These are phyloP conservation scores for Saccharomycopsis sp. DNA, from an alignment of 805 yeast species.

Conservation along the genomic window DNA sequence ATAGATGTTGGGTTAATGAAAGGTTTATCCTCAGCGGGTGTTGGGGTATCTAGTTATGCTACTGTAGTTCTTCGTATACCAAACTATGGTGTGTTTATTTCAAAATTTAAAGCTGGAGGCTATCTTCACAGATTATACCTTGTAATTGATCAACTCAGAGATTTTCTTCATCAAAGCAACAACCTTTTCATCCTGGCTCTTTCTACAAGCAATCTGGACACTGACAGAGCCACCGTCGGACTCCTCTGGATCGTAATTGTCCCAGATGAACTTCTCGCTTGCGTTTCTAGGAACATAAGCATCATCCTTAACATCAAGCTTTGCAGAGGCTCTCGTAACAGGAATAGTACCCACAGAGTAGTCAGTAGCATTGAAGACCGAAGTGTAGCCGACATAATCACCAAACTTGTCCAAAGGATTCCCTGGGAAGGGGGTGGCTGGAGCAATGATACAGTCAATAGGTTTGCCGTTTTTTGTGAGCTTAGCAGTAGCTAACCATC, in stretches of 20 bases:
- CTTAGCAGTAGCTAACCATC: conserved; percentile 21
- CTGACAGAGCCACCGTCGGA: conserved; percentile 57
- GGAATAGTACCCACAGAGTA: conserved; percentile 39
- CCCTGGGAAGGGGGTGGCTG: conserved; percentile 37
- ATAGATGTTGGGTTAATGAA: not conserved
- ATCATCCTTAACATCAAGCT: conserved; percentile 30
- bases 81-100: too few species aligned
- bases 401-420: conserved; percentile 29
- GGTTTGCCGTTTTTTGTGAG: conserved; percentile 37
- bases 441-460: conserved; percentile 44
- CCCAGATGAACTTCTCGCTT: conserved; percentile 38
- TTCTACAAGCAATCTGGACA: conserved; percentile 57
- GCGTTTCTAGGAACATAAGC: conserved; percentile 31
- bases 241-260: conserved; percentile 43
- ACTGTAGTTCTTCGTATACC: too few species aligned
- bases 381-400: conserved; percentile 37
- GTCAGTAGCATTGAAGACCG: conserved; percentile 35
- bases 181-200: conserved; percentile 56
- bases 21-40: too few species aligned
- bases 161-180: conserved; percentile 40
- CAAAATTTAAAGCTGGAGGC: too few species aligned
- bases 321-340: conserved; percentile 39
- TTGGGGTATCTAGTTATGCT: too few species aligned
- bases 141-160: conserved; percentile 17
- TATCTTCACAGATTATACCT: too few species aligned